Evolutionary conservation across 768 basidiomycete species (phyloP), one percentile per base, ranked within the genome.

Genomic region (Kwoniella heveanensis): DNA sequence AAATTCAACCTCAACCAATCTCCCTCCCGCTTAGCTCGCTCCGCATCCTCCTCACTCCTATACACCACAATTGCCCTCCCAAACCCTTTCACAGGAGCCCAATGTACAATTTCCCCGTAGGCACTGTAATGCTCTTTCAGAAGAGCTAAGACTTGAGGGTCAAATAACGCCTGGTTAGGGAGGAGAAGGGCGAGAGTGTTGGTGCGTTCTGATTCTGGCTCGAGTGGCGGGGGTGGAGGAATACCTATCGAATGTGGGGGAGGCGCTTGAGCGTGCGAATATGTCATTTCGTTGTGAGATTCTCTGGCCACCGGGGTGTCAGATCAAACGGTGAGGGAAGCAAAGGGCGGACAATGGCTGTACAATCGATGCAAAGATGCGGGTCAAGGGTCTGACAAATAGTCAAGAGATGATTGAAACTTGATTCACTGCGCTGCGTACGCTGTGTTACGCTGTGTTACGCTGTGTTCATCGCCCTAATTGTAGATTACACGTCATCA

Each of bases 131-230:
- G 88, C 22, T 83, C 80, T 46, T 82, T 84, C 24, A 97, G 82
- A 19, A 89, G 85, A 12, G 84, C 80, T 24, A 92, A 83, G 64
- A 90, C 84, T 0, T 84, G 71, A 6, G 88, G 87, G 36, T 88
- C 84, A 82, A 97, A 95, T 79, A 93, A 91, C 0, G 84, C 81
- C 32, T 83, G 84, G 2, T 92, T 91, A 0, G 98, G 80, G 1
- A 86, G 84, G 1, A 93, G 87, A 53, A 98, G 84, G 44, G 92
- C 85, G 29, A 97, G 83, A 0, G 93, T 90, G 80, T 98, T 98
- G 30, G 93, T 95, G n/a, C n/a, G n/a, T n/a, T n/a, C n/a, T 17
- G 57, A 62, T 25, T 65, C 66, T 0, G 62, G 62, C 2, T 56
- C 54, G 8, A 64, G 55, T 19, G 48, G 47, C 26, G 62, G 62